phyloP scores from a whole-genome alignment of 108 stramenopile genomes.

The Stephanodiscus triporus region DNA sequence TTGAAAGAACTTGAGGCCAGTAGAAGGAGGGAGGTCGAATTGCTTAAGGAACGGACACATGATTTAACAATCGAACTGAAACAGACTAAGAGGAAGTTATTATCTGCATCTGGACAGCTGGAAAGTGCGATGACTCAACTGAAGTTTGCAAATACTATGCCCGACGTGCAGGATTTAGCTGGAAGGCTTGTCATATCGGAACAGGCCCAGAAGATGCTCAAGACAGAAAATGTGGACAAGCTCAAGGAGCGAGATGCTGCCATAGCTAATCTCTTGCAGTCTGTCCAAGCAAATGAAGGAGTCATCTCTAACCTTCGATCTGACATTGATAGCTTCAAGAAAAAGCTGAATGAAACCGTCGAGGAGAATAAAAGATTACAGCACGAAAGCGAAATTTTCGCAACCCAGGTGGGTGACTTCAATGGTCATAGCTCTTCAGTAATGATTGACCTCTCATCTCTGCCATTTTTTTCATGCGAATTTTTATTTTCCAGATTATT shows the following conservation, averaged over 20 bases:
- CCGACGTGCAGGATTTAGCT: conserved; percentile 41
- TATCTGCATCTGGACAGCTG: conserved; percentile 23
- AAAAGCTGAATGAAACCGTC: conserved; percentile 18
- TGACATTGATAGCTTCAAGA: conserved; percentile 48
- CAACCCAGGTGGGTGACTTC: conserved; percentile 42
- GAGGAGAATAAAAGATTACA: conserved; percentile 65
- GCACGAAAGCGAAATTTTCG: conserved; percentile 86
- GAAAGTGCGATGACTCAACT: conserved; percentile 36
- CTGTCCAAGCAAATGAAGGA: conserved; percentile 42
- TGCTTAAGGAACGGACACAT: conserved; percentile 17
- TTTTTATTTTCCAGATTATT: conserved; percentile 55
- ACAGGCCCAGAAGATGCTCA: conserved; percentile 31
- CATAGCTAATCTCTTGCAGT: conserved; percentile 46
- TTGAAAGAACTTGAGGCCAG: conserved; percentile 47
- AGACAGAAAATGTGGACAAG: conserved; percentile 32
- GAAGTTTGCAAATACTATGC: conserved; percentile 30
- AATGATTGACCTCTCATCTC: not conserved
- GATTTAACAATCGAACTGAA: conserved; percentile 34
- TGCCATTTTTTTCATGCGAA: not conserved
- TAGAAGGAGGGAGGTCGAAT: conserved; percentile 47
- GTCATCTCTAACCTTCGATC: conserved; percentile 32
- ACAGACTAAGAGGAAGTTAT: conserved; percentile 30
- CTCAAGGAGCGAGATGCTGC: conserved; percentile 50
- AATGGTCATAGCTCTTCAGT: not conserved
- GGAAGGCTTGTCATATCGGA: conserved; percentile 41